Base-by-base conservation (phyloP, 768 basidiomycete genomes). In the Boletellus ananiceps region DNA sequence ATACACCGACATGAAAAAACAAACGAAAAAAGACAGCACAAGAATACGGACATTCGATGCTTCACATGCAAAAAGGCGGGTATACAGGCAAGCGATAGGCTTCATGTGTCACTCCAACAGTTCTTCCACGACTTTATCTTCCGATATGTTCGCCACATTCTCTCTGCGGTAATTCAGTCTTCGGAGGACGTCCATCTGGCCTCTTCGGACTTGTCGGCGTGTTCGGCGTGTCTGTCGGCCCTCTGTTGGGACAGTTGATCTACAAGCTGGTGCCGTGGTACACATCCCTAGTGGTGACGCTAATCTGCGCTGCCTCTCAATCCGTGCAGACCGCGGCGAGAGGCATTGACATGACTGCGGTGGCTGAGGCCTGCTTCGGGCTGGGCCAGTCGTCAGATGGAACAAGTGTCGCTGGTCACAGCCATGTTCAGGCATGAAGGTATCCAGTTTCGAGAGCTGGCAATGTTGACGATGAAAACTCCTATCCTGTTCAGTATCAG, bases 121-220 rank as follows among this genome's bases (percentile, higher is more conserved):
- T 70, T 92, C 89, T 69, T 93, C 88, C 21, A 94, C 85, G 36
- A 93, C 75, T 64, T 83, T 79, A 62, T 93, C 91, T 60, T 92
- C 89, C 36, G 80, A 68, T 66, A 91, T 87, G 67, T 86, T 84
- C 13, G 83, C 75, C 40, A 86, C 82, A 63, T 93, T 93, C 15
- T 80, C 71, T 21, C 93, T 83, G 8, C 92, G 82, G 70, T 95
- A 95, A 66, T 95, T 94, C 63, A 94, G 64, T 60, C 89, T 76
- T 56, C 86, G 80, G 52, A 95, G 77, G n/a, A 85, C 87, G 62
- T 93, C 92, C 52, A 94, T 89, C 90, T 93, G 46, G 19, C 49
- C 40, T 89, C 12, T 88, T 89, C 59, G 87, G 84, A 3, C 67
- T 91, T 13, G 71, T 88, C 15, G 88, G 88, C 34, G 79, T 79